A percentile compares a stretch with the other conserved stretches of the same genome.
Evolutionary conservation across 768 basidiomycete genomes (phyloP).

Genomic region (Suillus ampliporus): DNA sequence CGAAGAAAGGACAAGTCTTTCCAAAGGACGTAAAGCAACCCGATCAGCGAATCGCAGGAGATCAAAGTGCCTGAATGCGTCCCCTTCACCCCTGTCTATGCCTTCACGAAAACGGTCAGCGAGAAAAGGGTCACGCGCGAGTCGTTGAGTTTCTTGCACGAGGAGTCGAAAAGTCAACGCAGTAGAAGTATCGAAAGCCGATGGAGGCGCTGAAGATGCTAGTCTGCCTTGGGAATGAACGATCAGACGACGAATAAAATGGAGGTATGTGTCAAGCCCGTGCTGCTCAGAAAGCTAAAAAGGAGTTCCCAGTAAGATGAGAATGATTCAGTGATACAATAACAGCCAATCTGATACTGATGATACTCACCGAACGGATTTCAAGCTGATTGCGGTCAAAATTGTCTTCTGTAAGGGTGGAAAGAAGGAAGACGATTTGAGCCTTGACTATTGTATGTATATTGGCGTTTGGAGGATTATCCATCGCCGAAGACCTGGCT

Average conservation of each 20-base stretch:
- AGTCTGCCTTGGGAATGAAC: constrained; percentile 82
- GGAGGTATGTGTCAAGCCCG: constrained; percentile 95
- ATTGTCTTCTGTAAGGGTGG: constrained; percentile 95
- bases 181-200: constrained; percentile 75
- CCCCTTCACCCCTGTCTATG: constrained; percentile 86
- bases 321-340: constrained; percentile 17
- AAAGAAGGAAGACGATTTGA: constrained; percentile 97
- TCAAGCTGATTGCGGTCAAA: constrained; percentile 93
- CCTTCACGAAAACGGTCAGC: constrained; percentile 92
- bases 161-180: constrained; percentile 84
- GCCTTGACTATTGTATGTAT: constrained; percentile 94
- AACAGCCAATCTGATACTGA: constrained; percentile 18
- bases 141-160: constrained; percentile 85
- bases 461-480: constrained; percentile 82
- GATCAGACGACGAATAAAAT: constrained; percentile 96
- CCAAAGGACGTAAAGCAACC: constrained; percentile 78
- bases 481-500: constrained; percentile 83
- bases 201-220: constrained; percentile 58
- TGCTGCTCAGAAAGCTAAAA: constrained; percentile 93
- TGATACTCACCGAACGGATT: constrained; percentile 84
- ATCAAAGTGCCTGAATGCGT: constrained; percentile 84
- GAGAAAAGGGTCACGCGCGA: constrained; percentile 88
- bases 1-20: constrained; percentile 77
- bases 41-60: constrained; percentile 83
- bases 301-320: constrained; percentile 19